Evolutionary conservation across 176 grass and related monocot genomes (phyloP), one percentile per base, ranked within the genome.

Genomic region (Oryza officinalis): DNA sequence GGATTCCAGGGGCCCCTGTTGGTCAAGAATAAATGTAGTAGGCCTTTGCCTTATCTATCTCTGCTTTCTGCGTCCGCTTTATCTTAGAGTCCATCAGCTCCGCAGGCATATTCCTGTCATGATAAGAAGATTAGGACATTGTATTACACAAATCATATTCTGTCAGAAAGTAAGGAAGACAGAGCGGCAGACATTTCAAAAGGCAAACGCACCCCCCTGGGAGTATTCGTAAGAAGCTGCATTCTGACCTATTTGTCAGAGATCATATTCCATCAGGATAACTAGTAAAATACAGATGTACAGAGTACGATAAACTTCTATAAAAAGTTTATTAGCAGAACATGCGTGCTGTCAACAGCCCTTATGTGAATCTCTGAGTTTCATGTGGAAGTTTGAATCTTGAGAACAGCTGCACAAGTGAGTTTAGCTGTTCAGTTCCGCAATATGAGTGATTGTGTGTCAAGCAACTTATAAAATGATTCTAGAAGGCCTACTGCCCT

Each of bases 21-120:
- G 78, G 49, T 78, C 83, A 90, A 82, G 61, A 78, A 74, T 47
- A 86, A 63, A 79, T 79, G 79, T 63, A 74, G 50, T 79, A 69
- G 52, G 61, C 67, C 79, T 87, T 86, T 86, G 73, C 67, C 84
- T 87, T 86, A 87, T 90, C 88, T 83, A 63, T 74, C 49, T 67
- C 60, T 27, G 0, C 78, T 78, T 90, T 86, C 67, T 61, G 28
- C 10, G 22, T 52, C 61, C 86, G 74, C 80, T 79, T 83, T 83
- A 82, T 61, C 22, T 83, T 83, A 60, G 67, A 83, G 74, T 17
- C 44, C 68, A 73, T 86, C 88, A 72, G 38, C 38, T 67, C 72
- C 22, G 33, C 41, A 77, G 67, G 72, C 61, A 86, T 72, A 86
- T 82, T 73, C 72, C 75, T 82, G 74, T 45, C 47, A 74, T 82